These are phyloP conservation scores for Sisymbrium altissimum DNA, from an alignment of 345 rosid species.

Conservation along the genomic window DNA sequence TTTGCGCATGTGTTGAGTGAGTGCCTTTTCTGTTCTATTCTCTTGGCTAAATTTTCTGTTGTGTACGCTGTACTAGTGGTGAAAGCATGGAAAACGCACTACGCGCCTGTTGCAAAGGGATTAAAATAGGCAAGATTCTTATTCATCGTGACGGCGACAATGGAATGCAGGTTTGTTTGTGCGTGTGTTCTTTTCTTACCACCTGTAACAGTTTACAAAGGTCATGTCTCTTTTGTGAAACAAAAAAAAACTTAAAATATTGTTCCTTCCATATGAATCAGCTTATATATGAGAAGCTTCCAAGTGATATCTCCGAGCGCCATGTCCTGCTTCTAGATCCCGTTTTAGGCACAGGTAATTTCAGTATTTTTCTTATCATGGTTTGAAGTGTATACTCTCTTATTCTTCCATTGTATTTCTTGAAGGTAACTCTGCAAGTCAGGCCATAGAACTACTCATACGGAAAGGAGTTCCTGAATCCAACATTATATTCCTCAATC, in stretches of 20 bases:
- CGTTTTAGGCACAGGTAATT: conserved; percentile 85
- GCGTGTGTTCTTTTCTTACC: neutral
- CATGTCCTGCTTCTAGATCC: conserved; percentile 98
- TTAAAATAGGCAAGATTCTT: conserved; percentile 95
- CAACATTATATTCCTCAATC: conserved; percentile 90
- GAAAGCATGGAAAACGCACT: conserved; percentile 99
- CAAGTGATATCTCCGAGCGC: conserved; percentile 88
- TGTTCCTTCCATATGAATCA: conserved; percentile 3
- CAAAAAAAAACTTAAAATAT: neutral
- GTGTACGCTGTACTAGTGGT: conserved; percentile 50
- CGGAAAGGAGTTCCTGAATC: conserved; percentile 96
- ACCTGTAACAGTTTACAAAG: neutral
- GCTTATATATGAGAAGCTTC: conserved; percentile 99
- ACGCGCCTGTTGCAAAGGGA: conserved; percentile 98
- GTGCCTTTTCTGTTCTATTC: neutral
- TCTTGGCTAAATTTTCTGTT: conserved; percentile 23
- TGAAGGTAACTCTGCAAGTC: conserved; percentile 92
- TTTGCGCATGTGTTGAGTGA: conserved; percentile 6
- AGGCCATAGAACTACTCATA: conserved; percentile 83
- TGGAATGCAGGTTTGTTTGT: conserved; percentile 71
- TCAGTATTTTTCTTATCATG: neutral
- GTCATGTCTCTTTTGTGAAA: neutral
- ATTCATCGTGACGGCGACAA: conserved; percentile 98
- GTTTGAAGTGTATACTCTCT: neutral
- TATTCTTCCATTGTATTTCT: conserved; percentile 2